phyloP scores from a whole-genome alignment of 371 early-diverging fungal species.

The Actinomucor elegans region DNA sequence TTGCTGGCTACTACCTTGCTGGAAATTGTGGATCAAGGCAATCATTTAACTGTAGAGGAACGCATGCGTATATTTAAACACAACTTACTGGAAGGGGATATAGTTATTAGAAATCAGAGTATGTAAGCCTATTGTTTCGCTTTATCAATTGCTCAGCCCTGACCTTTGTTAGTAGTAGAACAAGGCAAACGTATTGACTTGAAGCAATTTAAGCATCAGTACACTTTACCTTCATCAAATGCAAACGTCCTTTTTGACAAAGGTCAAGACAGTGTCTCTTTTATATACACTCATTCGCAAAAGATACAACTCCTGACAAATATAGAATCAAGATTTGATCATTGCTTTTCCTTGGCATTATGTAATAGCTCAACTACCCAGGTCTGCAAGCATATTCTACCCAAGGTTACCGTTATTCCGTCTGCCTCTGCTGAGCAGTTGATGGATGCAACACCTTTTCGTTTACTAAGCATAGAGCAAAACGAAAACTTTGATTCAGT shows the following conservation, averaged over 20 bases:
- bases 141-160: too few species aligned
- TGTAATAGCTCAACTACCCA: background rate
- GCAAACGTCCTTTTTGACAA: too few species aligned
- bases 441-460: conserved; percentile 1
- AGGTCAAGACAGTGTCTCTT: too few species aligned
- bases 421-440: conserved; percentile 6
- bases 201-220: too few species aligned
- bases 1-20: conserved; percentile 53
- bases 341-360: conserved; percentile 2
- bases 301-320: conserved; percentile 6
- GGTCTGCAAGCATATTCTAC: background rate
- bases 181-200: too few species aligned
- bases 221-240: too few species aligned
- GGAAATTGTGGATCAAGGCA: conserved; percentile 53
- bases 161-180: too few species aligned
- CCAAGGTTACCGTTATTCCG: background rate
- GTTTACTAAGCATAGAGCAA: background rate
- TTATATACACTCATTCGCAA: background rate
- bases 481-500: conserved; percentile 40
- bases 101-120: background rate
- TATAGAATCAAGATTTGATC: conserved; percentile 1
- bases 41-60: background rate
- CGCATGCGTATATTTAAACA: conserved; percentile 18
- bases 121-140: background rate
- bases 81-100: conserved; percentile 2